Evolutionary conservation across 352 stramenopile genomes (phyloP).

Genomic region (Globisporangium parvum): DNA sequence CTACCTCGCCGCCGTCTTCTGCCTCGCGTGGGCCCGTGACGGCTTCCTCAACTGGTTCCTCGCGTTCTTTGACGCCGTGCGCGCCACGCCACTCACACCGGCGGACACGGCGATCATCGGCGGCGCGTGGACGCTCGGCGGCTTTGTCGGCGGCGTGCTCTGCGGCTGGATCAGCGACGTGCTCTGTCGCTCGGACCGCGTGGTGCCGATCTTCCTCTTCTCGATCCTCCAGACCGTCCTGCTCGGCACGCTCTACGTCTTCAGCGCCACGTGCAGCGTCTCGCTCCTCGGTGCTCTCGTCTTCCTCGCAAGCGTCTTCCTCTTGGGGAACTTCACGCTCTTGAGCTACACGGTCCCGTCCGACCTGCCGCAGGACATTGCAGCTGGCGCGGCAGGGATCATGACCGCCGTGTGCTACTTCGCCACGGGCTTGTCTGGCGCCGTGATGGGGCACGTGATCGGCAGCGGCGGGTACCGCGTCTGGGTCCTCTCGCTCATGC

Average conservation of each 20-base stretch:
- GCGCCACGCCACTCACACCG: conserved; percentile 29
- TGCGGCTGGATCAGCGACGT: conserved; percentile 70
- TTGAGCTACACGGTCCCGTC: conserved; percentile 70
- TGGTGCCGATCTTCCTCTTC: conserved; percentile 71
- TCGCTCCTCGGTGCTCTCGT: conserved; percentile 41
- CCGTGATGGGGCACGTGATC: conserved; percentile 63
- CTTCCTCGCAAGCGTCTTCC: conserved; percentile 62
- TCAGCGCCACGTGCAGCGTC: conserved; percentile 48
- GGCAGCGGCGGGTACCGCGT: conserved; percentile 40
- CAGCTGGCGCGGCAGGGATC: conserved; percentile 50
- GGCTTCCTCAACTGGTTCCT: conserved; percentile 78
- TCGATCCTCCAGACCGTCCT: conserved; percentile 49
- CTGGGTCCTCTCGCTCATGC: conserved; percentile 55
- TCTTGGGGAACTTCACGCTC: conserved; percentile 72
- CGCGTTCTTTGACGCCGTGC: conserved; percentile 70
- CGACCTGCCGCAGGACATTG: conserved; percentile 66
- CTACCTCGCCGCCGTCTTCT: conserved; percentile 67
- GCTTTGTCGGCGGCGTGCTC: conserved; percentile 61
- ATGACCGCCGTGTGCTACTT: conserved; percentile 69
- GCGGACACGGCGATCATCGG: conserved; percentile 59
- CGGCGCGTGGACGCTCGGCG: conserved; percentile 68
- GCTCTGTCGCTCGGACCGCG: conserved; percentile 58
- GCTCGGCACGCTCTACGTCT: conserved; percentile 48
- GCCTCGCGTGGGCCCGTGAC: conserved; percentile 58
- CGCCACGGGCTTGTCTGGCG: conserved; percentile 54